These are phyloP conservation scores for Agaricales sp. DNA, from an alignment of 1,284 basidiomycete genomes.

Conservation along the genomic window DNA sequence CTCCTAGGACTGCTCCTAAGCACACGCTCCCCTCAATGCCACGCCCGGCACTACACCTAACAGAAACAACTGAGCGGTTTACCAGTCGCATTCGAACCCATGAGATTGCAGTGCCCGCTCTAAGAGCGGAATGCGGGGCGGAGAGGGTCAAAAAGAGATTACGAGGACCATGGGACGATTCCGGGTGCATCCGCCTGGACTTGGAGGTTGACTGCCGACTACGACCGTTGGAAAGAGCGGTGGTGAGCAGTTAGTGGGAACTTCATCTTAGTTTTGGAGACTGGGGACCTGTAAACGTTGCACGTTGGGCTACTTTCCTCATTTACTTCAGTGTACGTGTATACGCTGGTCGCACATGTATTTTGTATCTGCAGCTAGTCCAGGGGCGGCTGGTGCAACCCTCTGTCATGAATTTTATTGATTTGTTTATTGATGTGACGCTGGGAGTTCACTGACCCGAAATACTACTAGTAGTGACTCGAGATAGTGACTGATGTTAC, in stretches of 20 bases:
- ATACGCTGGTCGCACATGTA: too few relatives aligned
- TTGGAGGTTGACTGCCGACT: conserved; percentile 39
- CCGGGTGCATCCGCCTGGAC: conserved; percentile 27
- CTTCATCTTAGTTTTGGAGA: too few relatives aligned
- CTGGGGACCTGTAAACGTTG: too few relatives aligned
- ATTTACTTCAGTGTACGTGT: too few relatives aligned
- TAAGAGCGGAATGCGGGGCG: neutral
- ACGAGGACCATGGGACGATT: conserved; percentile 52
- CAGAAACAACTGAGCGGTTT: conserved; percentile 15
- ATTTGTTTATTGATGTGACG: too few relatives aligned
- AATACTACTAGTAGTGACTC: neutral
- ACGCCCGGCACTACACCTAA: conserved; percentile 34
- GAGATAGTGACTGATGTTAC: neutral
- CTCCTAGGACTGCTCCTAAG: conserved; percentile 41
- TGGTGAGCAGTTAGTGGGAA: conserved; percentile 12
- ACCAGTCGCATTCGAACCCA: conserved; percentile 4
- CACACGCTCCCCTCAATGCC: conserved; percentile 49
- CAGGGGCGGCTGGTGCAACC: too few relatives aligned
- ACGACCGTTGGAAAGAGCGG: conserved; percentile 35
- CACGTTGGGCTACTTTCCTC: too few relatives aligned
- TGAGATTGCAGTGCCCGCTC: neutral
- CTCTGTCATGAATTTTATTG: too few relatives aligned
- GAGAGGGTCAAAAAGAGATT: conserved; percentile 11
- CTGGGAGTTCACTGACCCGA: too few relatives aligned
- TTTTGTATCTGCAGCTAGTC: too few relatives aligned